phyloP scores from a whole-genome alignment of 768 basidiomycete genomes.

The Agrocybe pediades region DNA sequence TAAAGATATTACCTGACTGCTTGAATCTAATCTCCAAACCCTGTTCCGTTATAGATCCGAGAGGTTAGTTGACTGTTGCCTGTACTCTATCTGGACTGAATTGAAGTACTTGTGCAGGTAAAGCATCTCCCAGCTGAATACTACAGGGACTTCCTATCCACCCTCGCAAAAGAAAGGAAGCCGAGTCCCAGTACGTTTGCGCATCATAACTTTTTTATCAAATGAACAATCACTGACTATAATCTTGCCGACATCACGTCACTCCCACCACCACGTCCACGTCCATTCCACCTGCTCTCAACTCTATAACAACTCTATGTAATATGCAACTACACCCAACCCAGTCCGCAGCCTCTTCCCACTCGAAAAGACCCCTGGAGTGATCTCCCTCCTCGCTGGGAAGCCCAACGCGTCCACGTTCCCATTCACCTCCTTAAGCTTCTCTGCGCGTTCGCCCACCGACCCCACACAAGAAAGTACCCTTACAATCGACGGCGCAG shows the following conservation, averaged over 20 bases:
- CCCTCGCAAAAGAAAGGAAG: constrained; percentile 58
- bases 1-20: no score
- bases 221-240: background rate
- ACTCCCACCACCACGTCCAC: background rate
- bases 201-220: background rate
- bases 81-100: no score
- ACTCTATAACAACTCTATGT: no score
- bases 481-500: constrained; percentile 55
- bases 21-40: no score
- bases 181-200: constrained; percentile 60
- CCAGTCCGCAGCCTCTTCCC: constrained; percentile 73
- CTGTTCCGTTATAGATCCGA: no score
- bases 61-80: no score
- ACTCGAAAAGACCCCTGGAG: constrained; percentile 74
- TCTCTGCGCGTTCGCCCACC: constrained; percentile 55
- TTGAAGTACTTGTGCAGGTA: no score
- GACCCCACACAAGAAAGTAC: constrained; percentile 46
- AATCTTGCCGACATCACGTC: constrained; percentile 1
- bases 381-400: constrained; percentile 85
- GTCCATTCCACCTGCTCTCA: no score
- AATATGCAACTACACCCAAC: no score
- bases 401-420: constrained; percentile 94
- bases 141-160: constrained; percentile 65
- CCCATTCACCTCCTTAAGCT: constrained; percentile 82
- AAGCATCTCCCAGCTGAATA: constrained; percentile 50